These are phyloP conservation scores for Neurospora sp. DNA, from an alignment of 2,329 filamentous ascomycete species.

Conservation along the genomic window DNA sequence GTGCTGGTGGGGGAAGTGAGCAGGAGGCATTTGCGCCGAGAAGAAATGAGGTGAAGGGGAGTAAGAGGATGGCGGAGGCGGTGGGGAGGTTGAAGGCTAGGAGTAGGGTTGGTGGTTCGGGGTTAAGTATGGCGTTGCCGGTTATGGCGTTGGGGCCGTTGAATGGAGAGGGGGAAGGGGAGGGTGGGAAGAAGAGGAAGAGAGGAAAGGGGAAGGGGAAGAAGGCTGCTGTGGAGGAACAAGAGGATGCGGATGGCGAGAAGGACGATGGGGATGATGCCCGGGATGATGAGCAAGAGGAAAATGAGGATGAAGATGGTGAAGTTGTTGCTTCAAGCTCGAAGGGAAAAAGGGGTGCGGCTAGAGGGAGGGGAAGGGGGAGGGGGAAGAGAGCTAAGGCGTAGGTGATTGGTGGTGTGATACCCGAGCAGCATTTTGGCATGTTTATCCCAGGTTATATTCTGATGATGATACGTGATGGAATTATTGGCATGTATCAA, in stretches of 20 bases:
- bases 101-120: neutral
- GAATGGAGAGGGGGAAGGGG: constrained; percentile 10
- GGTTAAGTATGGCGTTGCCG: constrained; percentile 12
- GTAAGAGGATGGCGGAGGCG: constrained; percentile 24
- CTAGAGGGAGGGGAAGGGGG: constrained; percentile 10
- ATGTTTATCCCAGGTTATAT: too few species aligned
- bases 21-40: constrained; percentile 20
- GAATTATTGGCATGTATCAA: too few species aligned
- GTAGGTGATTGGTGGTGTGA: constrained; percentile 1
- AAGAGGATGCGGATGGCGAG: constrained; percentile 6
- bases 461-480: too few species aligned
- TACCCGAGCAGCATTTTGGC: too few species aligned
- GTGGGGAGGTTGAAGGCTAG: constrained; percentile 22
- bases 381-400: constrained; percentile 21
- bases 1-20: neutral
- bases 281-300: constrained; percentile 1
- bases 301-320: neutral
- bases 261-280: constrained; percentile 7
- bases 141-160: constrained; percentile 10
- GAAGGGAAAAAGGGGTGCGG: neutral
- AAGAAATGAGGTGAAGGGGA: constrained; percentile 10
- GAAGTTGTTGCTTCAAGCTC: neutral
- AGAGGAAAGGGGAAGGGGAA: constrained; percentile 2
- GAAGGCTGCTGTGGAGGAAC: neutral
- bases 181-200: constrained; percentile 17